These are phyloP conservation scores for Tetracladium setigerum DNA, from an alignment of 495 filamentous ascomycete species.

Conservation along the genomic window DNA sequence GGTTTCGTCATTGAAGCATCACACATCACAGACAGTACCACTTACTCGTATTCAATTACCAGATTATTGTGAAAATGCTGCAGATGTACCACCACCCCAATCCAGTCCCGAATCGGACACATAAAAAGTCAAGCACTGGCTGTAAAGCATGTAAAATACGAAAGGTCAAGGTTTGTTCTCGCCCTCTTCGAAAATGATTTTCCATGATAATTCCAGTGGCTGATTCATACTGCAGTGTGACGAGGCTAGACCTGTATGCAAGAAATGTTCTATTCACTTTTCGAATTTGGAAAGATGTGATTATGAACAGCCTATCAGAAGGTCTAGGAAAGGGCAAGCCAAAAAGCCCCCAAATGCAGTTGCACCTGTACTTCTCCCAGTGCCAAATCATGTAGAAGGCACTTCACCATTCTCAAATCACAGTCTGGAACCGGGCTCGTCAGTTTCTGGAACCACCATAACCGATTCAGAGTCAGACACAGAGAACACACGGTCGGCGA, in stretches of 20 bases:
- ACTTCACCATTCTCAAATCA: too few relatives aligned
- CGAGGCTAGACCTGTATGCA: constrained; percentile 11
- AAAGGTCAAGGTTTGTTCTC: constrained; percentile 12
- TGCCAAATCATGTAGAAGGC: too few relatives aligned
- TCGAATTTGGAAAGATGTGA: constrained; percentile 12
- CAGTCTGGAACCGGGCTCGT: too few relatives aligned
- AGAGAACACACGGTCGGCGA: too few relatives aligned
- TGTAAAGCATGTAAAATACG: constrained; percentile 12
- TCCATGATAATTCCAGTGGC: neutral
- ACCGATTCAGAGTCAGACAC: too few relatives aligned
- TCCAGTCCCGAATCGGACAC: constrained; percentile 3
- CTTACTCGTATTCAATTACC: too few relatives aligned
- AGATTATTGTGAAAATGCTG: neutral
- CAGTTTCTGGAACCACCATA: too few relatives aligned
- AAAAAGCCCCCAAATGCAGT: too few relatives aligned
- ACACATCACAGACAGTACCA: neutral
- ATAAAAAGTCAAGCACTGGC: constrained; percentile 11
- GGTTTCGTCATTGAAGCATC: neutral
- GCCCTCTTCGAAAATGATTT: neutral
- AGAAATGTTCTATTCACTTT: constrained; percentile 12
- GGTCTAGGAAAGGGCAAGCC: neutral
- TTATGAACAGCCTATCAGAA: neutral
- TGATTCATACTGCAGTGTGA: constrained; percentile 10
- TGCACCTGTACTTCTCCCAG: too few relatives aligned
- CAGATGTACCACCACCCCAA: constrained; percentile 5